Base-by-base conservation (phyloP, 1,284 basidiomycete species). In the Sparassis latifolia region DNA sequence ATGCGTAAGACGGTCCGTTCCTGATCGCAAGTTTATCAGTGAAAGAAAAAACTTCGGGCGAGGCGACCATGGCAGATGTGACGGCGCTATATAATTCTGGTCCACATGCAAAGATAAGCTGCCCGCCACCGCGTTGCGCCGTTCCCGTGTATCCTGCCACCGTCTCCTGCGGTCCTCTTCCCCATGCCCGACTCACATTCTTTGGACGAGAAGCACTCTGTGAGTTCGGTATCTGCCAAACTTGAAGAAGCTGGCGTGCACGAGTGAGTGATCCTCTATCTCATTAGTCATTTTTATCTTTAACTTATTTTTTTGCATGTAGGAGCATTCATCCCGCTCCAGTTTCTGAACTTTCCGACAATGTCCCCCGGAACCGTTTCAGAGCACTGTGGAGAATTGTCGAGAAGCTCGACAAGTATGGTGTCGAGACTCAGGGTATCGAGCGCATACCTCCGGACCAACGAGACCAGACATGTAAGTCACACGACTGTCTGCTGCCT, bases 351-450 rank as follows among this genome's bases (percentile, higher is more conserved):
- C 40, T 42, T 10, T 5, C 48, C 35, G 47, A 44, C 51, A 38
- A 41, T 10, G 51, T 52, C 38, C 51, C 51, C 30, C 51, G 51
- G 20, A 46, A 5, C 12, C 46, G 43, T 20, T 51, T 48, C 45
- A 48, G 32, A 48, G 38, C 33, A 49, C 56, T 64, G 33, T 64
- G 63, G 63, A 48, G 38, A 4, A 44, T 62, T 30, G 61, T 62
- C 30, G 58, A 59, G 33, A 54, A 55, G 39, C 50, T 64, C 20
- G 62, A 63, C 51, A 55, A 55, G 41, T 63, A 57, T 51, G 62
- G 62, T 41, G 57, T 64, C 40, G 63, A 65, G 48, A 55, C 58
- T 10, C 59, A 62, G 29, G 63, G 63, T n/a, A 65, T 65, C 42
- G 63, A 65, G 50, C 63, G 63, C 41, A 54, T 65, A 5, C 57